Percentiles rank a stretch among this genome's conserved stretches.
Evolutionary conservation across 768 basidiomycete genomes (phyloP).

Genomic region (Leccinum barrowsii): DNA sequence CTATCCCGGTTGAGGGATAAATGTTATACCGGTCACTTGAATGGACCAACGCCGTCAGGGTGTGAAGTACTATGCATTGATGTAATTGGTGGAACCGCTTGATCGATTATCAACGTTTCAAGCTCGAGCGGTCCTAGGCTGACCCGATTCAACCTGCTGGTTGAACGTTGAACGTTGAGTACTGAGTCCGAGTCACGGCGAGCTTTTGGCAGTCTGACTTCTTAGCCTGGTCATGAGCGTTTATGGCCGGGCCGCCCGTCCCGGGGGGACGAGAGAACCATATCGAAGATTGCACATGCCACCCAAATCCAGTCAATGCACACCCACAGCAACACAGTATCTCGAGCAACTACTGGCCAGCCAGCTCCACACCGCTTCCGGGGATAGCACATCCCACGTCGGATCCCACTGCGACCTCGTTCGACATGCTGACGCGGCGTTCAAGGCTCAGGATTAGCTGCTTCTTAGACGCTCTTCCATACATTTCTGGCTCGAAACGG

Average conservation of each 20-base stretch:
- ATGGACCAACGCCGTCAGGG: neutral
- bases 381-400: neutral
- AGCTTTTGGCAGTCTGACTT: neutral
- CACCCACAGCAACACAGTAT: neutral
- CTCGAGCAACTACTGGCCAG: neutral
- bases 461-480: neutral
- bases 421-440: neutral
- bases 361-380: neutral
- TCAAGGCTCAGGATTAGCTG: neutral
- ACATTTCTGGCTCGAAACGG: neutral
- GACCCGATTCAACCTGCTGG: neutral
- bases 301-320: neutral
- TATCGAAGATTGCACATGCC: neutral
- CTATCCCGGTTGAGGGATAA: neutral
- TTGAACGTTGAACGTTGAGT: neutral
- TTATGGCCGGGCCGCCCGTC: slow-evolving; percentile 5
- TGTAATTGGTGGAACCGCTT: neutral
- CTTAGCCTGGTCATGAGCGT: neutral
- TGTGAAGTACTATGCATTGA: neutral
- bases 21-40: neutral
- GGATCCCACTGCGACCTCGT: neutral
- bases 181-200: neutral
- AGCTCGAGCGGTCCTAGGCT: neutral
- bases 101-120: neutral
- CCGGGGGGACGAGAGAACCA: slow-evolving; percentile 7